Percentiles rank a stretch among this genome's conserved stretches.
These are phyloP conservation scores for Eremothecium coryli DNA, from an alignment of 1,139 yeast genomes.

Conservation along the genomic window DNA sequence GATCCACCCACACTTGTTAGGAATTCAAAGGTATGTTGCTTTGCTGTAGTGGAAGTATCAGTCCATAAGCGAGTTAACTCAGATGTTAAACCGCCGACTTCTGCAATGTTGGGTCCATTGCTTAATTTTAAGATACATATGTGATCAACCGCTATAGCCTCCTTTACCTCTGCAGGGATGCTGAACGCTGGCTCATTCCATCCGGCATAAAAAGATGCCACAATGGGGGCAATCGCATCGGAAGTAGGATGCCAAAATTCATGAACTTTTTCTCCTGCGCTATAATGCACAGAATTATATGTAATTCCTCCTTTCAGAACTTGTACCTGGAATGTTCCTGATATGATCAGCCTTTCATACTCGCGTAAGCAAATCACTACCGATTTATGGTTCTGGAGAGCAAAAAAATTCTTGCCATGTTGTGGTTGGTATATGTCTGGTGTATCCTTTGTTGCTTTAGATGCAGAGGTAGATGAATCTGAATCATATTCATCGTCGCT, in stretches of 20 bases:
- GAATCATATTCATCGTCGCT: constrained; percentile 1
- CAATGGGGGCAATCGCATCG: constrained; percentile 48
- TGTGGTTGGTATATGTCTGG: constrained; percentile 1
- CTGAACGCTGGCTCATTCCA: constrained; percentile 32
- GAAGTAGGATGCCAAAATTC: constrained; percentile 44
- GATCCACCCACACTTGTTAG: constrained; percentile 24
- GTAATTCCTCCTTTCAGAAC: constrained; percentile 52
- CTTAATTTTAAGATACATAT: constrained; percentile 20
- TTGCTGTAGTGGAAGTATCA: constrained; percentile 3
- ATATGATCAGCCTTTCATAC: constrained; percentile 43
- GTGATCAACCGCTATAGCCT: constrained; percentile 16
- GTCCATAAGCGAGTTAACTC: constrained; percentile 22
- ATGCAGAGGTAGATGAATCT: not conserved
- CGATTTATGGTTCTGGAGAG: constrained; percentile 7
- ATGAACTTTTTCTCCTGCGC: constrained; percentile 32
- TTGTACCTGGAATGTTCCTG: constrained; percentile 49
- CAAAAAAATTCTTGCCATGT: constrained; percentile 10
- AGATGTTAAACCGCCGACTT: constrained; percentile 12
- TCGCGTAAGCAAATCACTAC: constrained; percentile 27
- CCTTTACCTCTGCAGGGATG: not conserved
- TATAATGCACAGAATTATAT: constrained; percentile 45
- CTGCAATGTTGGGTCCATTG: constrained; percentile 14
- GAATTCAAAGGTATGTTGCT: constrained; percentile 16
- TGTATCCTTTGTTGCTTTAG: not conserved
- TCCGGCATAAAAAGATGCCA: constrained; percentile 28